phyloP scores from a whole-genome alignment of 352 stramenopile genomes.

The Lagenidium giganteum region DNA sequence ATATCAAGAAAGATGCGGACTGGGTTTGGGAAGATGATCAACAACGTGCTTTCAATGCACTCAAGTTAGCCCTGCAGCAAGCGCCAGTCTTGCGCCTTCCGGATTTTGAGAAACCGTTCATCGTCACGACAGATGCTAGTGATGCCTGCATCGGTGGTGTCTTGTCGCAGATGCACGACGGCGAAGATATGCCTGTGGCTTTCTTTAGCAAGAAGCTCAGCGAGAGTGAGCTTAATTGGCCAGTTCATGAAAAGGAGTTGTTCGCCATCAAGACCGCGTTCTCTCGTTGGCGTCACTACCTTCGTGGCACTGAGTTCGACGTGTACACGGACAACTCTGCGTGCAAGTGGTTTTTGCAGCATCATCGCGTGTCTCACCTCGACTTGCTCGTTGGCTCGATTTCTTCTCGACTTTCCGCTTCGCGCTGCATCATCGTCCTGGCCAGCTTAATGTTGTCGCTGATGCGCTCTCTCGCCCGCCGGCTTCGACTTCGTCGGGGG shows the following conservation, averaged over 20 bases:
- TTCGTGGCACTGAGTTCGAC: conserved; percentile 3
- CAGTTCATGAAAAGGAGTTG: conserved; percentile 9
- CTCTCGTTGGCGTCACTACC: conserved; percentile 7
- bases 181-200: conserved; percentile 1
- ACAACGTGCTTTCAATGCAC: conserved; percentile 5
- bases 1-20: conserved; percentile 10
- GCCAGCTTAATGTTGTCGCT: conserved; percentile 7
- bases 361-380: conserved; percentile 3
- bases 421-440: conserved; percentile 5
- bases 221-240: not conserved
- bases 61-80: conserved; percentile 8
- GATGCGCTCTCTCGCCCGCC: conserved; percentile 10
- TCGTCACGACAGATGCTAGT: conserved; percentile 3
- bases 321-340: conserved; percentile 14
- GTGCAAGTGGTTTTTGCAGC: conserved; percentile 9
- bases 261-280: conserved; percentile 8
- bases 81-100: conserved; percentile 5
- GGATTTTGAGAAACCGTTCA: conserved; percentile 5
- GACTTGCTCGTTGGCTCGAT: conserved; percentile 10
- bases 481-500: not conserved
- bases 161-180: not conserved
- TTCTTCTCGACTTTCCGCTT: conserved; percentile 14
- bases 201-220: conserved; percentile 10
- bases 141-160: conserved; percentile 4
- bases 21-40: conserved; percentile 7